These are phyloP conservation scores for Jaapia argillacea DNA, from an alignment of 768 basidiomycete species.

Conservation along the genomic window DNA sequence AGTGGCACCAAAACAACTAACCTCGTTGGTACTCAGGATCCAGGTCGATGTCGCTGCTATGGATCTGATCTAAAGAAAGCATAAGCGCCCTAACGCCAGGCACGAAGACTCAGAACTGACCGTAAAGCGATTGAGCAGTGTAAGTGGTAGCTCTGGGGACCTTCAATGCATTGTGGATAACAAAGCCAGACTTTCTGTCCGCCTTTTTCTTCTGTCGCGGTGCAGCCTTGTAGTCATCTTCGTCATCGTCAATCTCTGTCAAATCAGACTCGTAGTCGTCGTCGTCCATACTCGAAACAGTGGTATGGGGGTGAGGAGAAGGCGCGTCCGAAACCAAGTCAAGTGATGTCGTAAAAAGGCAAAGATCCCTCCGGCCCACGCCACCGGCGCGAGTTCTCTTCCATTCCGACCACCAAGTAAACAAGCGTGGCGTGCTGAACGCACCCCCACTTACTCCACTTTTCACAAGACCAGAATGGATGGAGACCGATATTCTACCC, in stretches of 20 bases:
- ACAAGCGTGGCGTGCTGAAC: too few relatives aligned
- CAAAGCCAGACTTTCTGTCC: slow-evolving; percentile 12
- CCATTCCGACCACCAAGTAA: too few relatives aligned
- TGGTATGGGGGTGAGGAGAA: too few relatives aligned
- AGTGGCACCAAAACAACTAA: too few relatives aligned
- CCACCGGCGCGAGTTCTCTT: slow-evolving; percentile 1
- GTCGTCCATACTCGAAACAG: too few relatives aligned
- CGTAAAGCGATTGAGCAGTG: slow-evolving; percentile 50
- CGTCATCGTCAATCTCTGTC: slow-evolving; percentile 6
- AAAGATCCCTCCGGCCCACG: background rate
- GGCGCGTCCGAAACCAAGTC: too few relatives aligned
- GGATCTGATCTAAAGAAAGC: slow-evolving; percentile 45
- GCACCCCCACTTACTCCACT: too few relatives aligned
- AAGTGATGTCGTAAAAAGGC: too few relatives aligned
- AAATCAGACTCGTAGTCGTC: background rate
- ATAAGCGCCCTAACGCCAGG: background rate
- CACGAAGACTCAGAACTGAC: slow-evolving; percentile 19
- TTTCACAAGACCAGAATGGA: too few relatives aligned
- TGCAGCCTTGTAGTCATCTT: slow-evolving; percentile 11
- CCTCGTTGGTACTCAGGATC: slow-evolving; percentile 78
- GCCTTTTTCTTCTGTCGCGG: background rate
- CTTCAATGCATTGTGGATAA: slow-evolving; percentile 36
- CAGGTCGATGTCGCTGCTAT: slow-evolving; percentile 52
- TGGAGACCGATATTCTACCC: slow-evolving; percentile 2
- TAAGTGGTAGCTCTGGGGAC: slow-evolving; percentile 53